Evolutionary conservation across 2,329 filamentous ascomycete species (phyloP).

Genomic region (Fusarium sp.): DNA sequence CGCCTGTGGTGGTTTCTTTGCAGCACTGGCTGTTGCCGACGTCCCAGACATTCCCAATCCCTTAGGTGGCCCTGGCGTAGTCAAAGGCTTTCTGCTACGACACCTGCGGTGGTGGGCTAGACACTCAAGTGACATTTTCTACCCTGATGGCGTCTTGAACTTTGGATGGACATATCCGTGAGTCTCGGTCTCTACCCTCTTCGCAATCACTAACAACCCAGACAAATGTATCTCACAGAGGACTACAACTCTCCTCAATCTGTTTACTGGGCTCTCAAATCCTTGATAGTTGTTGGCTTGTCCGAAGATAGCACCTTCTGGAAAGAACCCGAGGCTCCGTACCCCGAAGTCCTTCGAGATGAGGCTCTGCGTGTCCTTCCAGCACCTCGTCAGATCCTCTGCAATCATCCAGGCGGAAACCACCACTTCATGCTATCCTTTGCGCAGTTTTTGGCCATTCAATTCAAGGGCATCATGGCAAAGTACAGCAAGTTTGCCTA

Average conservation of each 20-base stretch:
- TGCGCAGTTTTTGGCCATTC: constrained; percentile 11
- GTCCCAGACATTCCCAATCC: constrained; percentile 47
- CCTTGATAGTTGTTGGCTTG: constrained; percentile 53
- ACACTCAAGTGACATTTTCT: background rate
- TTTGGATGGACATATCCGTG: background rate
- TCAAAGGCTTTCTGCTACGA: background rate
- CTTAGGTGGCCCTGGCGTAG: background rate
- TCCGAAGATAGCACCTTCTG: background rate
- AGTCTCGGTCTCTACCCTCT: constrained; percentile 25
- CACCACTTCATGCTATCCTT: constrained; percentile 29
- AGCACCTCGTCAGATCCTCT: constrained; percentile 56
- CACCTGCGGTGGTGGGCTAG: background rate
- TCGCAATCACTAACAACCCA: constrained; percentile 23
- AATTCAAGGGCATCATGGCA: constrained; percentile 33
- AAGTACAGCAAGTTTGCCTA: constrained; percentile 60
- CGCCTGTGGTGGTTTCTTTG: constrained; percentile 60
- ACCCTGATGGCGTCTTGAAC: background rate
- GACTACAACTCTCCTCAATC: constrained; percentile 68
- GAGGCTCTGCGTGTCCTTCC: background rate
- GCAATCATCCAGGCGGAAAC: constrained; percentile 43
- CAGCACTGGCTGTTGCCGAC: constrained; percentile 56
- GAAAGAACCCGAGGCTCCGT: background rate
- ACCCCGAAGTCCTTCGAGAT: background rate
- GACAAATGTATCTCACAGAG: constrained; percentile 65
- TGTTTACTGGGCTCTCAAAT: constrained; percentile 65